Evolutionary conservation across 495 filamentous ascomycete species (phyloP).

Genomic region (Tuber melanosporum): DNA sequence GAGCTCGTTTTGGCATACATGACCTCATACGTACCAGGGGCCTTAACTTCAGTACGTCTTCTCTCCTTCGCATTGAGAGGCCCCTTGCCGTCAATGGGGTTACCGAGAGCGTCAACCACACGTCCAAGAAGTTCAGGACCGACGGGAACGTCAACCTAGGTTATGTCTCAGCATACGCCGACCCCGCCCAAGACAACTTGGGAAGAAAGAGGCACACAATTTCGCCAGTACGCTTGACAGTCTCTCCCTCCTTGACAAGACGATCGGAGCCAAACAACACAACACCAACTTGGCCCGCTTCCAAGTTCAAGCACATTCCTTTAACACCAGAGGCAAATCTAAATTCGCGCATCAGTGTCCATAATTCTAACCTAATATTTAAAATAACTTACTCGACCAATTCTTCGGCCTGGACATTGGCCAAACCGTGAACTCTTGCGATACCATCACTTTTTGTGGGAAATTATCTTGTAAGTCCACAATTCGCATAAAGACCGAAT

Average conservation of each 20-base stretch:
- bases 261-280: conserved; percentile 99
- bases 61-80: conserved; percentile 84
- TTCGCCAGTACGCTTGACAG: conserved; percentile 97
- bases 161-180: conserved; percentile 31
- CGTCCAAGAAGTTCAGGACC: conserved; percentile 88
- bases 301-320: conserved; percentile 99
- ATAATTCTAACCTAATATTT: not conserved
- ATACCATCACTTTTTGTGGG: conserved; percentile 83
- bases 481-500: not conserved
- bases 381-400: conserved; percentile 84
- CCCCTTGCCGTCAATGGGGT: conserved; percentile 99
- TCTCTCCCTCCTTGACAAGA: conserved; percentile 99
- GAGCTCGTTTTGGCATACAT: not conserved
- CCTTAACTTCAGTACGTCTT: conserved; percentile 97
- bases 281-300: conserved; percentile 99
- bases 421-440: conserved; percentile 98
- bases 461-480: not conserved
- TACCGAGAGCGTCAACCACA: conserved; percentile 96
- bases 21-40: conserved; percentile 50
- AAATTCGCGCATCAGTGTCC: conserved; percentile 18
- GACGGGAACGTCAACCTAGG: conserved; percentile 92
- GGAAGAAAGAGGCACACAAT: conserved; percentile 62
- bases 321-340: conserved; percentile 99
- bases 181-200: conserved; percentile 10
- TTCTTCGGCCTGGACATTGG: conserved; percentile 99